A percentile compares a stretch with the other conserved stretches of the same genome.
Evolutionary conservation across 2,329 filamentous ascomycete genomes (phyloP).

Genomic region (Verticillium nonalfalfae): DNA sequence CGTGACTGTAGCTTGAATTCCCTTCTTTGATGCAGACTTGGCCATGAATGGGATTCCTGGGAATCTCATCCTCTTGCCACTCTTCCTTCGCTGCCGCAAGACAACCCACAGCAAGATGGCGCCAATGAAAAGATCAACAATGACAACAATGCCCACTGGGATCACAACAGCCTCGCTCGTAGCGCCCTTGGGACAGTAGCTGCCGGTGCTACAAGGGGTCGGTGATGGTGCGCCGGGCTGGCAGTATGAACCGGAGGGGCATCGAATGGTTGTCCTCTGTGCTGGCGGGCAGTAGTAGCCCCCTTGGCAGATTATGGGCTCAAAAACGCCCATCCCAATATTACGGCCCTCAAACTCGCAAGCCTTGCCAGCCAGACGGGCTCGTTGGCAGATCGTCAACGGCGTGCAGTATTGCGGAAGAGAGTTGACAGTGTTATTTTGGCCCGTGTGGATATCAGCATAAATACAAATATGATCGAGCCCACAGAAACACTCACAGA

Average conservation of each 20-base stretch:
- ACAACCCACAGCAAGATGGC: slow-evolving; percentile 21
- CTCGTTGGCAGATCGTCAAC: slow-evolving; percentile 25
- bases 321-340: slow-evolving; percentile 37
- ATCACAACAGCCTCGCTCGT: slow-evolving; percentile 33
- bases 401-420: slow-evolving; percentile 37
- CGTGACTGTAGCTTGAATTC: slow-evolving; percentile 20
- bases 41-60: not conserved
- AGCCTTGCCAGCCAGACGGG: slow-evolving; percentile 24
- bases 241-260: slow-evolving; percentile 43
- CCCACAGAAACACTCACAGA: slow-evolving; percentile 24
- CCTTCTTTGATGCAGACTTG: slow-evolving; percentile 11
- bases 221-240: slow-evolving; percentile 40
- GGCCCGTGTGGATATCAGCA: slow-evolving; percentile 19
- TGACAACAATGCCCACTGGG: slow-evolving; percentile 33
- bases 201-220: slow-evolving; percentile 38
- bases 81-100: slow-evolving; percentile 26
- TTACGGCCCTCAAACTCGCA: slow-evolving; percentile 26
- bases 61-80: not conserved
- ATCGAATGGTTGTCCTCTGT: slow-evolving; percentile 22
- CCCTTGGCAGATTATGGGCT: slow-evolving; percentile 42
- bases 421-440: slow-evolving; percentile 39
- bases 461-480: not conserved
- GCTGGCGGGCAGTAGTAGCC: slow-evolving; percentile 41
- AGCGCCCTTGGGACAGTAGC: slow-evolving; percentile 37
- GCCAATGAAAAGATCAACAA: slow-evolving; percentile 34